Conservation (phyloP, 495 filamentous ascomycete genomes). For the Viridothelium virens region DNA sequence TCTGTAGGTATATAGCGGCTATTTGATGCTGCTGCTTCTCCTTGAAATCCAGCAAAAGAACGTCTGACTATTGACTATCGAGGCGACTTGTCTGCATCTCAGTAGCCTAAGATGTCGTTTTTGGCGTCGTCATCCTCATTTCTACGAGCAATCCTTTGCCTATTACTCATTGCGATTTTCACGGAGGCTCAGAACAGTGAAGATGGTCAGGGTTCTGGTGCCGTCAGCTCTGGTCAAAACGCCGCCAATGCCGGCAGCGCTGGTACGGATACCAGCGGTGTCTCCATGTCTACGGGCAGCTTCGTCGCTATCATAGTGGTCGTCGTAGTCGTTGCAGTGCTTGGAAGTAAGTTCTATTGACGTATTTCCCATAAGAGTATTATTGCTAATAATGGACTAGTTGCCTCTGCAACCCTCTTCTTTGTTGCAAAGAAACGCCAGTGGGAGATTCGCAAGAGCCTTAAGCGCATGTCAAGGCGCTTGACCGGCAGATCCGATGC, state of each 20-base stretch:
- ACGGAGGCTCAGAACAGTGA: constrained; percentile 3
- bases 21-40: neutral
- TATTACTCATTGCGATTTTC: neutral
- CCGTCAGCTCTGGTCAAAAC: neutral
- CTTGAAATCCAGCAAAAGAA: neutral
- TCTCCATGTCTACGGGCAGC: constrained; percentile 49
- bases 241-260: constrained; percentile 45
- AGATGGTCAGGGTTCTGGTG: neutral
- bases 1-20: constrained; percentile 2
- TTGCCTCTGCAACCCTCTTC: constrained; percentile 42
- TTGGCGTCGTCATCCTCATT: neutral
- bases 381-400: constrained; percentile 25
- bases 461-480: constrained; percentile 41
- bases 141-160: neutral
- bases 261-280: constrained; percentile 43
- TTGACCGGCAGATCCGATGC: constrained; percentile 30
- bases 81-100: neutral
- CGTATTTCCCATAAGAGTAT: neutral
- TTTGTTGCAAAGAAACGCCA: constrained; percentile 47
- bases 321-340: constrained; percentile 47
- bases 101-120: neutral
- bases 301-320: constrained; percentile 57
- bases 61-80: neutral
- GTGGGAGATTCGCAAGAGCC: constrained; percentile 44
- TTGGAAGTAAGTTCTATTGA: constrained; percentile 39